phyloP scores from a whole-genome alignment of 2,329 filamentous ascomycete genomes.

The Ophiosphaerella korrae region DNA sequence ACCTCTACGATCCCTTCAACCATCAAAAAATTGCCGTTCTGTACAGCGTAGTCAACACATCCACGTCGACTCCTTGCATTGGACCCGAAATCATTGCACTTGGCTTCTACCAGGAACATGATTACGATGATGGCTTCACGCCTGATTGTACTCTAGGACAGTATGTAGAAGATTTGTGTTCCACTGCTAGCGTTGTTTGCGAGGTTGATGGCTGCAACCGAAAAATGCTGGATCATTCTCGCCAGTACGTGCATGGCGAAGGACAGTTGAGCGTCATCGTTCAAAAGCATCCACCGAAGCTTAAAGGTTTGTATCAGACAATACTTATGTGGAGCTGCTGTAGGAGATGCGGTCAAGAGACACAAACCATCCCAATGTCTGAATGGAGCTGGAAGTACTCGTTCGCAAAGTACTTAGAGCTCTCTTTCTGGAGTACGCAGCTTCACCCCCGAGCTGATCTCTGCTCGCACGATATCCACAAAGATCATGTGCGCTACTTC shows the following conservation, averaged over 20 bases:
- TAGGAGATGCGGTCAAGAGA: conserved; percentile 88
- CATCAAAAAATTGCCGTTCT: conserved; percentile 96
- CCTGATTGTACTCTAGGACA: conserved; percentile 92
- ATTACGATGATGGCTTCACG: conserved; percentile 69
- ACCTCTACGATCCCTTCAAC: conserved; percentile 91
- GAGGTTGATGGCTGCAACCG: conserved; percentile 83
- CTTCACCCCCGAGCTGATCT: conserved; percentile 74
- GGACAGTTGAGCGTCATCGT: conserved; percentile 92
- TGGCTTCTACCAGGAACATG: conserved; percentile 91
- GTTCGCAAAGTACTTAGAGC: conserved; percentile 96
- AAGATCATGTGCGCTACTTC: conserved; percentile 91
- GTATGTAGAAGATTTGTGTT: conserved; percentile 89
- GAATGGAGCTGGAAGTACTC: conserved; percentile 97
- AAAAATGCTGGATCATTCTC: conserved; percentile 88
- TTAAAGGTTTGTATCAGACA: conserved; percentile 69
- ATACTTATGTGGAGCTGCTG: conserved; percentile 99
- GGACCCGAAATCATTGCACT: conserved; percentile 90
- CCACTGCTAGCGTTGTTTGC: conserved; percentile 76
- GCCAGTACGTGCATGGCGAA: conserved; percentile 95
- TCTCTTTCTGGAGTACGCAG: conserved; percentile 92
- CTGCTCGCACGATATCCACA: conserved; percentile 91
- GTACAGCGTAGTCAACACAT: conserved; percentile 91
- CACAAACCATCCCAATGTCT: conserved; percentile 88
- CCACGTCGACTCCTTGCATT: conserved; percentile 89
- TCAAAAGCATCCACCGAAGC: conserved; percentile 71